Conservation (phyloP, 768 basidiomycete genomes). For the Agaricus sinodeliciosus region DNA sequence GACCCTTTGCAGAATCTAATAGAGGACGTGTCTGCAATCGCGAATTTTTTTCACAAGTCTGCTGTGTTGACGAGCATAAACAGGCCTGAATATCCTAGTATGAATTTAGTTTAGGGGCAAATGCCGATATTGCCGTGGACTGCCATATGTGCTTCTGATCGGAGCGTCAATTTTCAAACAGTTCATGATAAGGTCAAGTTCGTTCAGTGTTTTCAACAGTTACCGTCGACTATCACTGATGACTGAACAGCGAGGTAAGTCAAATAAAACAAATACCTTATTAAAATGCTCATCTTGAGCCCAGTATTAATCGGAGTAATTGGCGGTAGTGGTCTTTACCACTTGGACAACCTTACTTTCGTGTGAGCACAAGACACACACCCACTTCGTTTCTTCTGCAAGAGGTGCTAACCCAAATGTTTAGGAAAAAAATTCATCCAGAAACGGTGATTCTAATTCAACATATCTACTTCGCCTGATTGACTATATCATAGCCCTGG, state of each 20-base stretch:
- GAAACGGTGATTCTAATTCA: conserved; percentile 53
- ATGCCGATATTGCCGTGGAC: no score
- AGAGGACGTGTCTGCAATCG: no score
- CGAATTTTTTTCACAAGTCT: no score
- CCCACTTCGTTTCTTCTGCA: background rate
- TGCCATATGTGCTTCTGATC: no score
- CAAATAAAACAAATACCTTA: background rate
- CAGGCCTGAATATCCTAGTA: no score
- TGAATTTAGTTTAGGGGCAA: no score
- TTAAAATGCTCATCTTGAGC: background rate
- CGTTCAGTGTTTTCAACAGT: no score
- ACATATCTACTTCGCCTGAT: background rate
- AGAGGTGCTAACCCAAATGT: background rate
- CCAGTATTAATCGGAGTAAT: conserved; percentile 83
- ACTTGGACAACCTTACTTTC: conserved; percentile 84
- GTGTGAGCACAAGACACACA: conserved; percentile 47
- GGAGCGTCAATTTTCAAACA: no score
- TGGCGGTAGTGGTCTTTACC: conserved; percentile 89
- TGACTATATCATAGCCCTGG: conserved; percentile 63
- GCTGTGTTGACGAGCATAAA: no score
- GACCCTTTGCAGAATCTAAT: no score
- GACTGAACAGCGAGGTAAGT: conserved; percentile 4
- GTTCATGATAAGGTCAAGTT: no score
- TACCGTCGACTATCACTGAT: background rate
- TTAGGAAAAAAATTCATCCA: conserved; percentile 69